These are phyloP conservation scores for Dothistroma septosporum DNA, from an alignment of 2,329 filamentous ascomycete species.

Conservation along the genomic window DNA sequence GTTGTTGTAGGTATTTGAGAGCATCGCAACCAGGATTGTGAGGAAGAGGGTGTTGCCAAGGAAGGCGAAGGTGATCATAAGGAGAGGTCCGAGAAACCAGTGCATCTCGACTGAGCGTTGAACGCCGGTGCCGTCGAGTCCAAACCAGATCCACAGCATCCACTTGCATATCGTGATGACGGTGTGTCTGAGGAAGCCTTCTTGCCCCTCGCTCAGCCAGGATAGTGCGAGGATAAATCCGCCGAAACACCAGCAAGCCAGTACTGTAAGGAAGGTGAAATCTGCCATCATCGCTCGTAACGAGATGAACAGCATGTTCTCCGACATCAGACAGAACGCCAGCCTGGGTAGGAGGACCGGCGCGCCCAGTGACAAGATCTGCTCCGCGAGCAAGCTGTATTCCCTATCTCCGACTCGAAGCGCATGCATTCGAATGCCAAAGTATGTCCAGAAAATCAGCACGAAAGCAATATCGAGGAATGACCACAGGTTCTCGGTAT, in stretches of 20 bases:
- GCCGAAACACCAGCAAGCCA: constrained; percentile 78
- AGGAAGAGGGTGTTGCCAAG: constrained; percentile 82
- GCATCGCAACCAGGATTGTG: constrained; percentile 83
- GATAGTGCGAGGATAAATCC: constrained; percentile 75
- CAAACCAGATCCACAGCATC: constrained; percentile 95
- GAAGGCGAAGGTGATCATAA: constrained; percentile 83
- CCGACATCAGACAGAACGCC: constrained; percentile 77
- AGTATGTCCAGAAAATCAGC: constrained; percentile 65
- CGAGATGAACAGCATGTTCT: constrained; percentile 79
- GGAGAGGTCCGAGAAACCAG: constrained; percentile 68
- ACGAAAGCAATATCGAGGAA: constrained; percentile 78
- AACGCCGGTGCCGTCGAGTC: constrained; percentile 65
- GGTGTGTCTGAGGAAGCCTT: constrained; percentile 34
- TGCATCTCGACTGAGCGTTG: constrained; percentile 65
- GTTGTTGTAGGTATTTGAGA: constrained; percentile 77
- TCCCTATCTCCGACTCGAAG: constrained; percentile 46
- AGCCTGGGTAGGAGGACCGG: constrained; percentile 73
- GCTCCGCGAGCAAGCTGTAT: constrained; percentile 52
- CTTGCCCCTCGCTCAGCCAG: constrained; percentile 65
- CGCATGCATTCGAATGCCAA: constrained; percentile 64
- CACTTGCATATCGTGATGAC: constrained; percentile 74
- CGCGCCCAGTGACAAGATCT: constrained; percentile 74
- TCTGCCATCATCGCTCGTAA: constrained; percentile 81
- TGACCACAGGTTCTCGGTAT: constrained; percentile 84
- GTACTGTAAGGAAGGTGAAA: constrained; percentile 70